Conservation (phyloP, 1,284 basidiomycete species). For the Rhodotorula sp. region DNA sequence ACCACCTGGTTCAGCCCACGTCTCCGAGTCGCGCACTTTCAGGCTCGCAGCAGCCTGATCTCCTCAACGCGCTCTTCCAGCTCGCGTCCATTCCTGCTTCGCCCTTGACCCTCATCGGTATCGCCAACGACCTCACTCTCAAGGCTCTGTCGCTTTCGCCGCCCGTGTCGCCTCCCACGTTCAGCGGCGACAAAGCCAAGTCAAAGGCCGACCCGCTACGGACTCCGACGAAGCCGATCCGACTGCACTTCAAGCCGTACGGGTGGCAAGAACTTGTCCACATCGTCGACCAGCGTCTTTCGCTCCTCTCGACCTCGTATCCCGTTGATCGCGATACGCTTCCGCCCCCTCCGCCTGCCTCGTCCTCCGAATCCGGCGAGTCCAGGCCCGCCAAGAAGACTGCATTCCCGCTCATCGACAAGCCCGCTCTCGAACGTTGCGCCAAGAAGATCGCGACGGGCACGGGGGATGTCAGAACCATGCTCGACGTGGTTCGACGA, state of each 20-base stretch:
- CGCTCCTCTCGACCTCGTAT: slow-evolving; percentile 41
- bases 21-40: neutral
- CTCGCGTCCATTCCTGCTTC: slow-evolving; percentile 41
- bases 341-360: neutral
- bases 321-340: slow-evolving; percentile 28
- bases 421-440: slow-evolving; percentile 49
- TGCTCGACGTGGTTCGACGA: slow-evolving; percentile 49
- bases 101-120: slow-evolving; percentile 45
- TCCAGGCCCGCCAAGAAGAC: slow-evolving; percentile 3
- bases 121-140: slow-evolving; percentile 47
- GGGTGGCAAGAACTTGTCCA: slow-evolving; percentile 48
- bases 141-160: slow-evolving; percentile 38
- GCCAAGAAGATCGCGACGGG: slow-evolving; percentile 50
- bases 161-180: slow-evolving; percentile 33
- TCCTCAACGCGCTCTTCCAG: slow-evolving; percentile 50
- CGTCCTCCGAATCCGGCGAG: neutral
- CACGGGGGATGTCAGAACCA: slow-evolving; percentile 51
- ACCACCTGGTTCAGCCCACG: slow-evolving; percentile 46
- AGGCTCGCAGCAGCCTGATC: slow-evolving; percentile 44
- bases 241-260: slow-evolving; percentile 51
- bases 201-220: slow-evolving; percentile 46
- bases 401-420: slow-evolving; percentile 47
- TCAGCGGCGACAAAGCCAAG: slow-evolving; percentile 47
- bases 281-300: slow-evolving; percentile 48
- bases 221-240: slow-evolving; percentile 46